Base-by-base conservation (phyloP, 805 yeast genomes). In the Yarrowia sp. region DNA sequence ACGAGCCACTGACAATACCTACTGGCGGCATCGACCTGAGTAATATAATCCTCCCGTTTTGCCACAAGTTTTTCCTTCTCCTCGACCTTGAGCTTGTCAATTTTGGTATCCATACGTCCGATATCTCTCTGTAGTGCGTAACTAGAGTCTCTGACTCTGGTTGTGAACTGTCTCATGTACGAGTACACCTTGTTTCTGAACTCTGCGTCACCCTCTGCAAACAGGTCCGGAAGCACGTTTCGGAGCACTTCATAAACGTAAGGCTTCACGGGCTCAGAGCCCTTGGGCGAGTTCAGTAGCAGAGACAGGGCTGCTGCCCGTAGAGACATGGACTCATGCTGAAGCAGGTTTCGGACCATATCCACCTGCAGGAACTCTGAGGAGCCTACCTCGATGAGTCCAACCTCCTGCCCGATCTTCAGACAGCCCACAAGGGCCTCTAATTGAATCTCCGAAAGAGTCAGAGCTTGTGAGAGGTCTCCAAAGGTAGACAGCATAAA, bases 181-280 rank as follows among this genome's bases (percentile, higher is more conserved):
- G 93, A 85, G 28, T 80, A 78, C 61, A 89, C 84, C 51, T 83
- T 85, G 67, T 86, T 86, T 71, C 97, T 79, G 0, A 83, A 79
- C 67, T 88, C 92, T 16, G 90, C 79, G 65, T 87, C 85, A 19
- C 82, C 78, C 66, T 89, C 96, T n/a, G 82, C 78, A 65, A 88
- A 81, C 67, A 86, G 80, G 4, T 81, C 75, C 32, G 82, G 82
- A 4, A 87, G 70, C 32, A 81, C 75, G 0, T 77, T 71, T 40
- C 74, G 69, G 0, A 92, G 68, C 0, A 82, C 69, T 0, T 78
- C 76, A 65, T 82, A 82, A 0, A 83, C 77, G 26, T 72, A 72
- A 0, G 75, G 56, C 0, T 83, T 79, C 2, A 92, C 79, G 0
- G 85, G 84, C 58, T 77, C 78, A 0, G 96, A 83, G 2, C 83